Percentiles rank a stretch among this genome's conserved stretches.
Evolutionary conservation across 1,139 yeast species (phyloP).

Genomic region (Lodderomyces elongisporus): DNA sequence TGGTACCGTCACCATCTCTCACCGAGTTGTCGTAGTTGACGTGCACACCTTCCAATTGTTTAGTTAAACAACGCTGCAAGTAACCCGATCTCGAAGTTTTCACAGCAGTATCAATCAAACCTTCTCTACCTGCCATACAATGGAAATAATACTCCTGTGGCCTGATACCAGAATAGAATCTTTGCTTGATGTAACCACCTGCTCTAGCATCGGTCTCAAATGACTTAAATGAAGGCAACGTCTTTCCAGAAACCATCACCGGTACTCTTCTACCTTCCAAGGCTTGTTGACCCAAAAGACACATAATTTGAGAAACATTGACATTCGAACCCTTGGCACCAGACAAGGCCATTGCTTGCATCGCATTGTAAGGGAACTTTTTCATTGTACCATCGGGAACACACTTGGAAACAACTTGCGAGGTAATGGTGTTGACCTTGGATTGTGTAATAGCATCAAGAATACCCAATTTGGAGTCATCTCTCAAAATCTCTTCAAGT

Average conservation of each 20-base stretch:
- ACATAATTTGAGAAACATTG: conserved; percentile 98
- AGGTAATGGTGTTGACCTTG: conserved; percentile 85
- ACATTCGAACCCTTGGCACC: conserved; percentile 99
- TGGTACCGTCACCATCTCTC: conserved; percentile 91
- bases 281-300: conserved; percentile 98
- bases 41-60: conserved; percentile 96
- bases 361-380: conserved; percentile 89
- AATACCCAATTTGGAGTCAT: conserved; percentile 86
- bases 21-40: conserved; percentile 92
- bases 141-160: conserved; percentile 99
- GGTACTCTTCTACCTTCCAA: conserved; percentile 99
- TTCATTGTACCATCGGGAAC: conserved; percentile 96
- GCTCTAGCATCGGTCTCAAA: conserved; percentile 97
- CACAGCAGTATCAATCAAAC: conserved; percentile 98
- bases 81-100: conserved; percentile 98
- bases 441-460: conserved; percentile 95
- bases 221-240: conserved; percentile 93
- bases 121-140: conserved; percentile 99
- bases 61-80: conserved; percentile 96
- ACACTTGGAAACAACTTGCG: conserved; percentile 89
- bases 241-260: conserved; percentile 97
- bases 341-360: conserved; percentile 98
- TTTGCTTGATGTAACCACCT: conserved; percentile 96
- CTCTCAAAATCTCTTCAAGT: conserved; percentile 91
- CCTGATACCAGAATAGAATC: conserved; percentile 95